These are phyloP conservation scores for Epichloe uncinata DNA, from an alignment of 2,329 filamentous ascomycete species.

Conservation along the genomic window DNA sequence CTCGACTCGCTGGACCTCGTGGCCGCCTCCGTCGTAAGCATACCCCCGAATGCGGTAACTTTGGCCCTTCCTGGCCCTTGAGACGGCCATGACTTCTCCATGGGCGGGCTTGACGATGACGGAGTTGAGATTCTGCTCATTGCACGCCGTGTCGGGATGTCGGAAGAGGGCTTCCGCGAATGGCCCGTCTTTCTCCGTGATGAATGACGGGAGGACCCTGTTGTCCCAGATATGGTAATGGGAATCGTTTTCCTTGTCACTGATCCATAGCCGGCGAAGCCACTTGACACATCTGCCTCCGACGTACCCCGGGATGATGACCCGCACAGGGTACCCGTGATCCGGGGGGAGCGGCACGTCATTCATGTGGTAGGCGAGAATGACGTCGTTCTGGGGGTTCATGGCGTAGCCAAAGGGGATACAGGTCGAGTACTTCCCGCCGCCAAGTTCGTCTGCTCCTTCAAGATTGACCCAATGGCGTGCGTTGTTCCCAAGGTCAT, in stretches of 20 bases:
- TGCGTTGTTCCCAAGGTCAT: conserved; percentile 2
- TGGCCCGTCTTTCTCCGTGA: conserved; percentile 33
- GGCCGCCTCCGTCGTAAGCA: conserved; percentile 36
- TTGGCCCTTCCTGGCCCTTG: conserved; percentile 21
- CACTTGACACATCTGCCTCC: conserved; percentile 34
- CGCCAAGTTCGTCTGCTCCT: conserved; percentile 31
- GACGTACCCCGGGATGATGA: conserved; percentile 29
- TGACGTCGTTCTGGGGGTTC: neutral
- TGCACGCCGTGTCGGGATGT: conserved; percentile 34
- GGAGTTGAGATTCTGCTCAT: conserved; percentile 36
- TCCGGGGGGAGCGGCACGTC: conserved; percentile 25
- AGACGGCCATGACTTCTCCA: conserved; percentile 28
- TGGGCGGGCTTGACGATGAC: conserved; percentile 32
- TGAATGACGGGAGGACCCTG: conserved; percentile 34
- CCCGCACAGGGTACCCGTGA: conserved; percentile 30
- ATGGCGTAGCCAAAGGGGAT: conserved; percentile 32
- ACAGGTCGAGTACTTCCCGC: conserved; percentile 34
- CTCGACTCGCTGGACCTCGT: conserved; percentile 35
- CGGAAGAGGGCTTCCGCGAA: conserved; percentile 31
- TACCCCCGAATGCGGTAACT: conserved; percentile 18
- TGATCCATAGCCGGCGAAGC: conserved; percentile 28
- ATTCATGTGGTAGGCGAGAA: conserved; percentile 27
- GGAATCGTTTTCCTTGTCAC: conserved; percentile 28
- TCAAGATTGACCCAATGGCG: conserved; percentile 33
- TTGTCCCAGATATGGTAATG: conserved; percentile 32